These are phyloP conservation scores for Echium plantagineum DNA, from an alignment of 257 asterid species.

Conservation along the genomic window DNA sequence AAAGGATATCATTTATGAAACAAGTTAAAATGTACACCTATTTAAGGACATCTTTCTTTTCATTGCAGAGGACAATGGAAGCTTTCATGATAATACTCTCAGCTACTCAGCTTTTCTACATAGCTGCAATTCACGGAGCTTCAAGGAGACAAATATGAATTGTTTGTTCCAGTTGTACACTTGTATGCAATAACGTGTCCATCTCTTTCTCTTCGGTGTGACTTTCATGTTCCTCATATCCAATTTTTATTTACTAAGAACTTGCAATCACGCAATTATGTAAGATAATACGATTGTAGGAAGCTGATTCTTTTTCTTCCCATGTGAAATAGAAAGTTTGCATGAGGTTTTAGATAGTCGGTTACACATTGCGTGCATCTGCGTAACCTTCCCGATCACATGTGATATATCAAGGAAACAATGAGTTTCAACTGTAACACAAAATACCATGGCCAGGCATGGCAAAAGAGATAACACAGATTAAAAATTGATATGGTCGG, in stretches of 20 bases:
- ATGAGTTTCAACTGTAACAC: too few species aligned
- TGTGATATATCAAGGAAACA: too few species aligned
- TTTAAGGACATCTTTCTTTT: background rate
- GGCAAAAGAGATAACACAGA: background rate
- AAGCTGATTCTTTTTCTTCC: too few species aligned
- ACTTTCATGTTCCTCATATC: background rate
- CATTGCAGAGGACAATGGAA: conserved; percentile 80
- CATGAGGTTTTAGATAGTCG: too few species aligned
- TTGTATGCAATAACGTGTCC: conserved; percentile 4
- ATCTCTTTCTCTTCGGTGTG: conserved; percentile 5
- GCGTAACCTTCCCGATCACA: too few species aligned
- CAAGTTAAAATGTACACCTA: background rate
- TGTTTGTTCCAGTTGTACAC: background rate
- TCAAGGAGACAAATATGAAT: conserved; percentile 31
- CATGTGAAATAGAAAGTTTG: too few species aligned
- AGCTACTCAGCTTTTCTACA: conserved; percentile 60
- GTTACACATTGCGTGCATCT: too few species aligned
- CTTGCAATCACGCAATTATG: background rate
- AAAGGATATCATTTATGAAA: background rate
- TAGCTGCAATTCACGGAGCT: conserved; percentile 64
- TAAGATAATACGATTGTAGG: too few species aligned
- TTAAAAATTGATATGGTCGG: background rate
- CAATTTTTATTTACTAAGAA: conserved; percentile 2
- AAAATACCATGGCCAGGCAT: too few species aligned
- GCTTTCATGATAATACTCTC: conserved; percentile 76